Percentiles rank a stretch among this genome's conserved stretches.
Evolutionary conservation across 1,284 basidiomycete genomes (phyloP).

Genomic region (Cystobasidium slooffiae): DNA sequence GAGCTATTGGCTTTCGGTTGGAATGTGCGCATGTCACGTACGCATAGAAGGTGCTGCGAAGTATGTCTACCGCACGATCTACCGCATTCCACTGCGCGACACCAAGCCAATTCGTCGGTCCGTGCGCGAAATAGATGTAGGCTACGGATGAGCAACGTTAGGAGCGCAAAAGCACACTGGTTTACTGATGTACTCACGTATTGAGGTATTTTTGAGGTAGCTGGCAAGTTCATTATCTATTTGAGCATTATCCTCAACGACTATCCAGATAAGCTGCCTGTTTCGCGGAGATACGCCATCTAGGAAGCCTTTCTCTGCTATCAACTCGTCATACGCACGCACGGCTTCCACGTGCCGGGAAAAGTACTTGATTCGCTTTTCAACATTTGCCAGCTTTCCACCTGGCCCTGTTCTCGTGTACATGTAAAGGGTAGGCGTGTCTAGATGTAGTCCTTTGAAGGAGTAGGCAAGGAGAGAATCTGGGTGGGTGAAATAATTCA

Average conservation of each 20-base stretch:
- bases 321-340: slow-evolving; percentile 12
- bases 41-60: slow-evolving; percentile 29
- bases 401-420: slow-evolving; percentile 35
- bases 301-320: slow-evolving; percentile 19
- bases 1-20: not conserved
- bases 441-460: slow-evolving; percentile 18
- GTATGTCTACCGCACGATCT: slow-evolving; percentile 10
- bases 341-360: slow-evolving; percentile 23
- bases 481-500: slow-evolving; percentile 26
- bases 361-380: slow-evolving; percentile 12
- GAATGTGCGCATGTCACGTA: not conserved
- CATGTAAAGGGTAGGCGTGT: slow-evolving; percentile 27
- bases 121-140: slow-evolving; percentile 37
- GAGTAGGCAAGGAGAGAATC: slow-evolving; percentile 28
- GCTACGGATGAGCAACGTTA: not conserved
- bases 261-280: slow-evolving; percentile 28
- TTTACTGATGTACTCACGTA: not conserved
- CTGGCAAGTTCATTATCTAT: slow-evolving; percentile 20
- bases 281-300: slow-evolving; percentile 5
- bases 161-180: not conserved
- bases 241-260: slow-evolving; percentile 26
- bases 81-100: slow-evolving; percentile 33
- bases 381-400: slow-evolving; percentile 24
- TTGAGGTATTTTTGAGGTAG: slow-evolving; percentile 1
- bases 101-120: slow-evolving; percentile 25